Conservation (phyloP, 2,329 filamentous ascomycete genomes). For the Colletotrichum phormii region DNA sequence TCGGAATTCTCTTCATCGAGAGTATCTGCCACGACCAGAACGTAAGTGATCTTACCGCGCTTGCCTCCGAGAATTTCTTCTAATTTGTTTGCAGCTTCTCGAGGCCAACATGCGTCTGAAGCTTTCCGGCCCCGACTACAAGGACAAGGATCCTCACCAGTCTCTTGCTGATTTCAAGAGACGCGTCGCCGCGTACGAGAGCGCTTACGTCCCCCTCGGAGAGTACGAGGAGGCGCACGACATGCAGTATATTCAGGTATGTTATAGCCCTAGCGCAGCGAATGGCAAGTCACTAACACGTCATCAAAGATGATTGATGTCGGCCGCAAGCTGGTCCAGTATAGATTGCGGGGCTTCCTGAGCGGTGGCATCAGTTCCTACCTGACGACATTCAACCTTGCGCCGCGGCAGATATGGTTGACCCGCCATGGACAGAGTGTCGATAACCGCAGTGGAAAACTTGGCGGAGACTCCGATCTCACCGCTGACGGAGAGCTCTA, state of each 20-base stretch:
- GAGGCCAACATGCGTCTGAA: slow-evolving; percentile 98
- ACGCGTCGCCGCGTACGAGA: slow-evolving; percentile 92
- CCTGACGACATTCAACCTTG: slow-evolving; percentile 95
- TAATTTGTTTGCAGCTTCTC: slow-evolving; percentile 67
- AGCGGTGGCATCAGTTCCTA: slow-evolving; percentile 94
- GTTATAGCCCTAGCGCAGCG: slow-evolving; percentile 21
- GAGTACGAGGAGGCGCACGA: slow-evolving; percentile 90
- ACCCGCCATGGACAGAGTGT: slow-evolving; percentile 92
- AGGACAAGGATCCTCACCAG: slow-evolving; percentile 87
- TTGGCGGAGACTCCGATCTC: slow-evolving; percentile 89
- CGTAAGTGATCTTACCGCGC: slow-evolving; percentile 47
- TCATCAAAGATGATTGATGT: slow-evolving; percentile 88
- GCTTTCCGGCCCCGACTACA: slow-evolving; percentile 95
- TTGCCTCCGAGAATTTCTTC: slow-evolving; percentile 10
- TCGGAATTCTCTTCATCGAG: slow-evolving; percentile 95
- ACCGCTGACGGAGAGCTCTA: slow-evolving; percentile 85
- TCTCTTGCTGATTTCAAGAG: slow-evolving; percentile 93
- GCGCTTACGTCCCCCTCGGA: slow-evolving; percentile 90
- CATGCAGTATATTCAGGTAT: slow-evolving; percentile 89
- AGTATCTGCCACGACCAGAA: slow-evolving; percentile 89
- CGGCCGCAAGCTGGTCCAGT: slow-evolving; percentile 90
- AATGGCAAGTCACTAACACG: slow-evolving; percentile 40
- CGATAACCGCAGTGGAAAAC: slow-evolving; percentile 88
- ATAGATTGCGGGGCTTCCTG: slow-evolving; percentile 91
- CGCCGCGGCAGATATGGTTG: slow-evolving; percentile 97